These are phyloP conservation scores for Chrysopogon serrulatus DNA, from an alignment of 176 grass and related monocot genomes.

Conservation along the genomic window DNA sequence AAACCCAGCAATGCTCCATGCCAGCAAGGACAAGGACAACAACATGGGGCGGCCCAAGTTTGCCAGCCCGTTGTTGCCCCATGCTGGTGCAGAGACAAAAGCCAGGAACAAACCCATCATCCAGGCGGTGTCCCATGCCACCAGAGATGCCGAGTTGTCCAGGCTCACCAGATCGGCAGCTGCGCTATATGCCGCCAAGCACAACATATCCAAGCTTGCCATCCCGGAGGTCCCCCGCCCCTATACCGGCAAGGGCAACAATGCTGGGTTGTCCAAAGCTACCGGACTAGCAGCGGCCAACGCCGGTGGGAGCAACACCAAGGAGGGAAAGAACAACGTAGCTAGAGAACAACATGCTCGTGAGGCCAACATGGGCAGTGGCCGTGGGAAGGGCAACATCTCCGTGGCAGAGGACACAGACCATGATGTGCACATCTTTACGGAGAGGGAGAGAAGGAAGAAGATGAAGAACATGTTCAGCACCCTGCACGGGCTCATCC, in stretches of 20 bases:
- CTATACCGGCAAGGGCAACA: neutral
- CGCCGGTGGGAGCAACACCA: too few species aligned
- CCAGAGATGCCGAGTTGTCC: too few species aligned
- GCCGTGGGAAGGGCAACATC: neutral
- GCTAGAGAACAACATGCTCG: neutral
- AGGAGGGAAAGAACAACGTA: neutral
- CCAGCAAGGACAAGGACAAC: neutral
- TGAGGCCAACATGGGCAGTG: neutral
- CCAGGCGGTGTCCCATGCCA: neutral
- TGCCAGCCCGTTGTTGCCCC: too few species aligned
- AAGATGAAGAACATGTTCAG: constrained; percentile 53
- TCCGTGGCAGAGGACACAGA: neutral
- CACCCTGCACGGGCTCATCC: constrained; percentile 32
- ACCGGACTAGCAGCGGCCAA: too few species aligned
- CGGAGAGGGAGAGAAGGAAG: constrained; percentile 43
- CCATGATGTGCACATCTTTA: constrained; percentile 26
- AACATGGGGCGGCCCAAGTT: neutral
- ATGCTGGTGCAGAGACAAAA: neutral
- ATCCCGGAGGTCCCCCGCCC: neutral
- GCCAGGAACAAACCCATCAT: neutral
- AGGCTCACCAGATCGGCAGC: neutral
- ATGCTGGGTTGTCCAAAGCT: neutral
- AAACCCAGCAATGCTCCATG: neutral
- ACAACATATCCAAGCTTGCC: neutral
- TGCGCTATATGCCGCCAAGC: neutral